Evolutionary conservation across 495 filamentous ascomycete genomes (phyloP).

Genomic region (Hyaloscypha finlandica): DNA sequence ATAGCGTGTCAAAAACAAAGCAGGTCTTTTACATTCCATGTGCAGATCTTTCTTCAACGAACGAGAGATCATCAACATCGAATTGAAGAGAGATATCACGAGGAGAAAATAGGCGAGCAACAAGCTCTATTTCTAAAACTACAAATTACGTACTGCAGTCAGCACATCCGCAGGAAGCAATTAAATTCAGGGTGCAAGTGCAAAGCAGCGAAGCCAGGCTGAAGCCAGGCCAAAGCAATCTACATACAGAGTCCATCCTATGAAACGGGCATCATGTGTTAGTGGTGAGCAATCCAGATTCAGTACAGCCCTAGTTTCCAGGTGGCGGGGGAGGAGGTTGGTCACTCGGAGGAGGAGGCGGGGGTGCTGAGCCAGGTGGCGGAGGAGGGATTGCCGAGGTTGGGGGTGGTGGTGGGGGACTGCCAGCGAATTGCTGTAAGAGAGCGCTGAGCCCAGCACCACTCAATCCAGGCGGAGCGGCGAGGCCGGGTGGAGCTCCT

Average conservation of each 20-base stretch:
- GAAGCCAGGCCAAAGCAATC: neutral
- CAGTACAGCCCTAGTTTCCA: constrained; percentile 14
- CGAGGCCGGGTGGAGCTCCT: constrained; percentile 60
- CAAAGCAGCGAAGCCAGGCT: neutral
- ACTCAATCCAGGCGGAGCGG: constrained; percentile 60
- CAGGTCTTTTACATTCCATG: too few species aligned
- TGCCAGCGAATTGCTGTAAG: constrained; percentile 64
- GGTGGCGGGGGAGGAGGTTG: constrained; percentile 70
- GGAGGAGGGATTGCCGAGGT: constrained; percentile 53
- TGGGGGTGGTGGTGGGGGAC: constrained; percentile 55
- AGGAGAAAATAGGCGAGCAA: neutral
- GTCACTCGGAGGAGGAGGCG: constrained; percentile 76
- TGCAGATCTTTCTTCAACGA: neutral
- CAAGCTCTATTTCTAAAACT: constrained; percentile 5
- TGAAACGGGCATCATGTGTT: neutral
- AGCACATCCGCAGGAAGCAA: neutral
- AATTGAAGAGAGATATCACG: neutral
- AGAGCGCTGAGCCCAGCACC: constrained; percentile 57
- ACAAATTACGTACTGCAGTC: neutral
- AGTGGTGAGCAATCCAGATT: neutral
- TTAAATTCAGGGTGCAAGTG: neutral
- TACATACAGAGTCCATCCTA: constrained; percentile 1
- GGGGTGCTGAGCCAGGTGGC: constrained; percentile 69
- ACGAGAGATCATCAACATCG: neutral
- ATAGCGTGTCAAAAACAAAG: too few species aligned